Evolutionary conservation across 352 stramenopile genomes (phyloP).

Genomic region (Globisporangium acanthophoron): DNA sequence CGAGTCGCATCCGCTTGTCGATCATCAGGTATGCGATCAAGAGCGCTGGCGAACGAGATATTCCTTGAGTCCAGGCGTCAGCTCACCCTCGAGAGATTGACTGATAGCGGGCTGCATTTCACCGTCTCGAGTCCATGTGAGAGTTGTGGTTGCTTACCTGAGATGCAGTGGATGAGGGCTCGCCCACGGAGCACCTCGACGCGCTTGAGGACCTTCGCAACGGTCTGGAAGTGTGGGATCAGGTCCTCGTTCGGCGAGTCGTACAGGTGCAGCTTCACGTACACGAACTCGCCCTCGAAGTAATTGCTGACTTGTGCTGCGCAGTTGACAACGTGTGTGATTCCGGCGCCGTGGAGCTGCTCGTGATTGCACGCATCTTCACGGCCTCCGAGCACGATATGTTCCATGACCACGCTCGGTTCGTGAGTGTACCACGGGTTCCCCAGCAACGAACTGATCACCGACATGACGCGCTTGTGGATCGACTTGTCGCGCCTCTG

Average conservation of each 20-base stretch:
- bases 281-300: conserved; percentile 66
- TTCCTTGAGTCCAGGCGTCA: conserved; percentile 16
- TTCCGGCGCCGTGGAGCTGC: conserved; percentile 29
- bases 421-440: conserved; percentile 15
- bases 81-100: neutral
- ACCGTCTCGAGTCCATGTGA: too few relatives aligned
- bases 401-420: conserved; percentile 34
- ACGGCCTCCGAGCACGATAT: conserved; percentile 40
- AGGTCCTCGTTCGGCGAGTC: conserved; percentile 51
- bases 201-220: conserved; percentile 44
- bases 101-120: too few relatives aligned
- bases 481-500: conserved; percentile 25
- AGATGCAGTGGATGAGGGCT: conserved; percentile 55
- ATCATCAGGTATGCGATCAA: conserved; percentile 67
- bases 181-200: conserved; percentile 43
- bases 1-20: conserved; percentile 53
- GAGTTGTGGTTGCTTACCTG: conserved; percentile 11
- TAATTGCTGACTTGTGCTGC: conserved; percentile 39
- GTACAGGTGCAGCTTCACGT: conserved; percentile 48
- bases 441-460: conserved; percentile 20
- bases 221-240: conserved; percentile 45
- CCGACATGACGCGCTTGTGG: conserved; percentile 11
- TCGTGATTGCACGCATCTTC: conserved; percentile 37
- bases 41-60: conserved; percentile 48
- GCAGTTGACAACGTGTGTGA: conserved; percentile 70